Conservation (phyloP, 1,284 basidiomycete species). For the Cronartium quercuum region DNA sequence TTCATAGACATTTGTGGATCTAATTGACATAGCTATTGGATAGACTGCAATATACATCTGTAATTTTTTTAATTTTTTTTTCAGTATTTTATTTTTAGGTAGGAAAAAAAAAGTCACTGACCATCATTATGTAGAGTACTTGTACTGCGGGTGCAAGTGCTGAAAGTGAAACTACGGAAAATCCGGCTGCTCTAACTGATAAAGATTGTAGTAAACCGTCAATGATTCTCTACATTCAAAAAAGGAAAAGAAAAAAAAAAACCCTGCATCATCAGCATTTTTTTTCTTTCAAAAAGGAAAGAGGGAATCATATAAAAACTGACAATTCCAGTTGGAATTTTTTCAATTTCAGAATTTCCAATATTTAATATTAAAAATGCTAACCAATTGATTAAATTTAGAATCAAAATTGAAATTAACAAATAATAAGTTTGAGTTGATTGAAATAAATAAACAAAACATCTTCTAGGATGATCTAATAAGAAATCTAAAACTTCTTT, state of each 20-base stretch:
- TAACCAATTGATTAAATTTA: constrained; percentile 83
- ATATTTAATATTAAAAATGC: constrained; percentile 84
- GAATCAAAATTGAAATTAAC: constrained; percentile 59
- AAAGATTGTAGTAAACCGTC: constrained; percentile 51
- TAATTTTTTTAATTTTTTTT: background rate
- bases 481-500: constrained; percentile 83
- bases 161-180: constrained; percentile 43
- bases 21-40: constrained; percentile 64
- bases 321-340: constrained; percentile 60
- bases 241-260: background rate
- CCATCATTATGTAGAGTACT: constrained; percentile 80
- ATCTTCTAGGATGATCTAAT: constrained; percentile 86
- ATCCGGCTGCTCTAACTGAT: constrained; percentile 72
- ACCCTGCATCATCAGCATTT: background rate
- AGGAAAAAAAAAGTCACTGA: constrained; percentile 53
- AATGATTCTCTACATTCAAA: constrained; percentile 51
- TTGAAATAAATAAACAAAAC: constrained; percentile 92
- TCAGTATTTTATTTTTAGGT: constrained; percentile 52
- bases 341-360: constrained; percentile 65
- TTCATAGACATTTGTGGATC: constrained; percentile 98
- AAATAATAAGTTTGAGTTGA: constrained; percentile 87
- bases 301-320: constrained; percentile 57
- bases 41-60: constrained; percentile 50
- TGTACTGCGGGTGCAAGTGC: constrained; percentile 51
- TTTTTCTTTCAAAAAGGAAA: background rate